Conservation (phyloP, 306 rosid genomes). For the Urtica urens region DNA sequence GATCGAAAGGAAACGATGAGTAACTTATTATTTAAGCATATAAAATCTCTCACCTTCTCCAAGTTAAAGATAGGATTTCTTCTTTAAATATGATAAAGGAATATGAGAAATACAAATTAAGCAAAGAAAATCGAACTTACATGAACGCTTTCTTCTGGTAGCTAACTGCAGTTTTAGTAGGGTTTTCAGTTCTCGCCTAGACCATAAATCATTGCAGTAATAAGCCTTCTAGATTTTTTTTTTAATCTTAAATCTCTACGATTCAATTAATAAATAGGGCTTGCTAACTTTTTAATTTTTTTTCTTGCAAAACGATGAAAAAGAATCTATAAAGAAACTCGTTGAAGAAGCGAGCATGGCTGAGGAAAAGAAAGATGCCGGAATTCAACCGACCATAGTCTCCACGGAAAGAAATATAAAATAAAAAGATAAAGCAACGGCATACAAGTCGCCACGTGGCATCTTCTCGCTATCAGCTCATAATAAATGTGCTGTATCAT, state of each 20-base stretch:
- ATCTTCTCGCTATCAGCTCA: slow-evolving; percentile 24
- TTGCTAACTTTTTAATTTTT: background rate
- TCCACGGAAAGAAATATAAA: too few species aligned
- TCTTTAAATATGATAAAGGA: too few species aligned
- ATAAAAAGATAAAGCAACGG: slow-evolving; percentile 86
- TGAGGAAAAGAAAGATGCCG: slow-evolving; percentile 63
- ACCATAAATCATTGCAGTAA: too few species aligned
- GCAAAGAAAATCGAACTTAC: background rate
- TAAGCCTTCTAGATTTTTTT: too few species aligned
- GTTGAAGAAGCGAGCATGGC: slow-evolving; percentile 16
- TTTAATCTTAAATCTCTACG: too few species aligned
- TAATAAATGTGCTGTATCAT: slow-evolving; percentile 27
- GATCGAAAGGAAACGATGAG: too few species aligned
- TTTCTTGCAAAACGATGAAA: slow-evolving; percentile 13
- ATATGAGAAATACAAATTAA: background rate
- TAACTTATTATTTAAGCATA: too few species aligned
- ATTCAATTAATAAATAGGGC: too few species aligned
- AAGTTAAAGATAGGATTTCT: too few species aligned
- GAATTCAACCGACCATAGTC: slow-evolving; percentile 69
- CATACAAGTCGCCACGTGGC: slow-evolving; percentile 47
- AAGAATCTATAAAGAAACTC: slow-evolving; percentile 6
- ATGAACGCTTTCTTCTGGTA: background rate
- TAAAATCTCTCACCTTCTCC: too few species aligned
- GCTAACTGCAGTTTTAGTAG: background rate
- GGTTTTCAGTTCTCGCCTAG: background rate